These are phyloP conservation scores for Xanthoconium stramineum DNA, from an alignment of 768 basidiomycete genomes.

Conservation along the genomic window DNA sequence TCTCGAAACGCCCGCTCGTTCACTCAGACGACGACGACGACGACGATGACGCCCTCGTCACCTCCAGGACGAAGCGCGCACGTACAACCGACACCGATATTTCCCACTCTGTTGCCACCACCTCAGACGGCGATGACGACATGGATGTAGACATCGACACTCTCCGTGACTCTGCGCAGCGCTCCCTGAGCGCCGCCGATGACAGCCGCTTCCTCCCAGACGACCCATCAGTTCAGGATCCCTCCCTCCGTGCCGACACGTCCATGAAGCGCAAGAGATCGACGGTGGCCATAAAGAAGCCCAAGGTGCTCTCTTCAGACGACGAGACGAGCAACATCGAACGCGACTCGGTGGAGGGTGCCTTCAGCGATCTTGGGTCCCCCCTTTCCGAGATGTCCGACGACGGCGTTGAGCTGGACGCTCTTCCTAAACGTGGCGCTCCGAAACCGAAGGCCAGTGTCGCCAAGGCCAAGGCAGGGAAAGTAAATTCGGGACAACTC, in stretches of 20 bases:
- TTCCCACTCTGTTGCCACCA: constrained; percentile 25
- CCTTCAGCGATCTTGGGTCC: constrained; percentile 23
- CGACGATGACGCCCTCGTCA: constrained; percentile 29
- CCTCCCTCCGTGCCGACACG: neutral
- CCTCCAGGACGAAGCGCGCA: constrained; percentile 40
- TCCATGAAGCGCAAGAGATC: constrained; percentile 18
- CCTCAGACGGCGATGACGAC: constrained; percentile 44
- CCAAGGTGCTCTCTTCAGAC: constrained; percentile 27
- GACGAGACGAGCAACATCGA: constrained; percentile 27
- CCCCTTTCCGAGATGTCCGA: constrained; percentile 24
- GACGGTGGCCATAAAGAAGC: constrained; percentile 17
- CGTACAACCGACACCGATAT: constrained; percentile 30
- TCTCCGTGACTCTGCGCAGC: constrained; percentile 16
- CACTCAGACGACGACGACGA: constrained; percentile 38
- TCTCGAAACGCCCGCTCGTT: constrained; percentile 25
- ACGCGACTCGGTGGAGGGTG: constrained; percentile 24
- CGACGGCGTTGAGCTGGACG: constrained; percentile 26
- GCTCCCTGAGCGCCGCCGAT: constrained; percentile 6
- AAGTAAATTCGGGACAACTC: constrained; percentile 12
- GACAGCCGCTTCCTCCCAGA: constrained; percentile 24
- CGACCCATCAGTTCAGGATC: neutral
- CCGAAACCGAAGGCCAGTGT: constrained; percentile 20
- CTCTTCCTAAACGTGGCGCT: constrained; percentile 19
- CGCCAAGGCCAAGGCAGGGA: constrained; percentile 28
- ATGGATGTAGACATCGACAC: constrained; percentile 41